Base-by-base conservation (phyloP, 2,329 filamentous ascomycete genomes). In the Claviceps sp. region DNA sequence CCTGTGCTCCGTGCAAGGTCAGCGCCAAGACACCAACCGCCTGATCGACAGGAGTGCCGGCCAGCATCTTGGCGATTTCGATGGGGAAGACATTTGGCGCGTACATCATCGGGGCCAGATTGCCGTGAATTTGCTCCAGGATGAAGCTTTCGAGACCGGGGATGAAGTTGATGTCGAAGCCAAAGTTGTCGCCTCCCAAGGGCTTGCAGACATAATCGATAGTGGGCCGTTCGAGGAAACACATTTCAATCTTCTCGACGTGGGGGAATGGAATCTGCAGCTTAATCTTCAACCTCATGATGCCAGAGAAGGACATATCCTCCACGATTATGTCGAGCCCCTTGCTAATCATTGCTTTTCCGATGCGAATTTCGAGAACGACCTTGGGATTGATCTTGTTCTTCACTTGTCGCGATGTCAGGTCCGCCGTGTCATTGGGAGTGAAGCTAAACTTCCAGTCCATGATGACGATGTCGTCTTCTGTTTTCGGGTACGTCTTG, bases 361-460 rank as follows among this genome's bases (percentile, higher is more conserved):
- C 93, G 50, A 98, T 77, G 56, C 93, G 83, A 52, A 98, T 89
- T 66, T 98, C 93, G 26, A 98, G 79, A 11, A 97, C 88, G 52
- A 98, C 77, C 71, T 97, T 98, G 51, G 93, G 93, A 64, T 98
- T 97, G 68, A 97, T 80, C 74, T 95, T 96, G 74, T 90, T 89
- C 74, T 87, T 91, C 62, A 96, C 71, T 67, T 98, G 93, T 54
- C 85, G 82, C 2, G 84, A 75, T 2, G 93, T 98, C 78, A 98
- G 81, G 67, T 98, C 93, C 58, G 86, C 83, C 2, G 80, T 86
- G 67, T 98, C 94, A 59, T 93, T 97, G 37, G 93, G 93, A 0
- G 88, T 97, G 71, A 98, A 98, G 75, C 91, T 97, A 69, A 98
- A 98, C 63, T 95, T 95, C 93, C 93, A 98, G 66, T 98, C 93